phyloP scores from a whole-genome alignment of 257 asterid genomes.

The Solanum phureja region DNA sequence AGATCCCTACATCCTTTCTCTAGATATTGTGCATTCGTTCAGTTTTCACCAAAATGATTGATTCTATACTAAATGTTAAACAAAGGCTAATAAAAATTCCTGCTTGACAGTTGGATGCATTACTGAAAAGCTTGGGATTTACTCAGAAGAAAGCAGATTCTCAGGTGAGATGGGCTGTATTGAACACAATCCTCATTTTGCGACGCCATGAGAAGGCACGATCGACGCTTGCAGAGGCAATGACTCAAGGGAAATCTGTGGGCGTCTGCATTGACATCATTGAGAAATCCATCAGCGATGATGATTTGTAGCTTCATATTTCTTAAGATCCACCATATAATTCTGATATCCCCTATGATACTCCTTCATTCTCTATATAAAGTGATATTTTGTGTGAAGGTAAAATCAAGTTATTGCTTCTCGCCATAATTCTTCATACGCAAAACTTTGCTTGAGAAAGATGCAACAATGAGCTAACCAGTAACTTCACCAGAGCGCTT shows the following conservation, averaged over 20 bases:
- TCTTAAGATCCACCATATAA: not conserved
- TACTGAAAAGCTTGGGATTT: constrained; percentile 74
- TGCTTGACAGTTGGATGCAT: constrained; percentile 52
- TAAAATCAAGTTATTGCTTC: not conserved
- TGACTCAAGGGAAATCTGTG: constrained; percentile 66
- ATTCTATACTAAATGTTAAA: not conserved
- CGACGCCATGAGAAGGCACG: constrained; percentile 80
- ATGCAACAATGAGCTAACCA: not conserved
- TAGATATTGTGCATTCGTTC: not conserved
- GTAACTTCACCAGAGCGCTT: not conserved
- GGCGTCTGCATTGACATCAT: constrained; percentile 60
- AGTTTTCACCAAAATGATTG: not conserved
- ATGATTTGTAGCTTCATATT: constrained; percentile 19
- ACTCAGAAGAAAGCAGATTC: constrained; percentile 89
- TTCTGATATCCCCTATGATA: not conserved
- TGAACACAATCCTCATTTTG: constrained; percentile 57
- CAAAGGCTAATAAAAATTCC: constrained; percentile 1
- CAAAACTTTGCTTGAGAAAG: not conserved
- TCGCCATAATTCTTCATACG: not conserved
- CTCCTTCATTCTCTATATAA: not conserved
- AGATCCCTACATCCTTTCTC: not conserved
- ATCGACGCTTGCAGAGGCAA: constrained; percentile 62
- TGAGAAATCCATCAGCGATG: constrained; percentile 45
- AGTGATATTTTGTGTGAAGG: not conserved
- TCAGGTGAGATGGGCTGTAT: constrained; percentile 91